Evolutionary conservation across 495 filamentous ascomycete genomes (phyloP), one percentile per base, ranked within the genome.

Genomic region (Lophiostoma macrostomum): DNA sequence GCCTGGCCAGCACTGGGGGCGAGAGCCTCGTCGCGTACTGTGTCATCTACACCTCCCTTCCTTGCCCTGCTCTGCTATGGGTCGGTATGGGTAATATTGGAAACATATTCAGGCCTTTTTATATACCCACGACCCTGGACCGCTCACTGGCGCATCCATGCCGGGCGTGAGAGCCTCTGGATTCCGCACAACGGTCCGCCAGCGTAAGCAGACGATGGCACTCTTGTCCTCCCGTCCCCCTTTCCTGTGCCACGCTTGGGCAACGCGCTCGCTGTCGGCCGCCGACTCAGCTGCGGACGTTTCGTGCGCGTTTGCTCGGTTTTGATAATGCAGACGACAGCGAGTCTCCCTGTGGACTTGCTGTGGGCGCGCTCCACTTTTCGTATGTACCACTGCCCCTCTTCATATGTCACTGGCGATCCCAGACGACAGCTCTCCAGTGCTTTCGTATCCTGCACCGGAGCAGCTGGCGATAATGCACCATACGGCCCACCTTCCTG

Each of bases 31-130:
- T 23, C 22, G 14, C 29, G 8, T 16, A 18, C 29, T 36, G 13
- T 25, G 14, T 20, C 10, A 24, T 31, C 10, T 31, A 19, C 41
- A 12, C 22, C 4, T 18, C 41, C 3, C 13, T 25, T 13, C 14
- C 23, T 27, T 19, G 30, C 30, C 3, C n/a, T n/a, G n/a, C n/a
- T 51, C 22, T 41, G 30, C 28, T 38, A 19, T 25, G n/a, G n/a
- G 31, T 37, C 47, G 46, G 40, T 24, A 18, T 24, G 32, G 35
- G 48, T 51, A 51, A 51, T 51, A 51, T 55, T 55, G 41, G 41
- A 46, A 54, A 47, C 51, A 40, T 27, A 51, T 42, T 24, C 48
- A 20, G 34, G 10, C n/a, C 23, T 36, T 45, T 38, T 39, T 50
- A 39, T 55, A 41, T 55, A 39, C 30, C 28, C 46, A 46, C 37